Conservation (phyloP, 2,329 filamentous ascomycete genomes). For the Magnaporthiopsis incrustans region DNA sequence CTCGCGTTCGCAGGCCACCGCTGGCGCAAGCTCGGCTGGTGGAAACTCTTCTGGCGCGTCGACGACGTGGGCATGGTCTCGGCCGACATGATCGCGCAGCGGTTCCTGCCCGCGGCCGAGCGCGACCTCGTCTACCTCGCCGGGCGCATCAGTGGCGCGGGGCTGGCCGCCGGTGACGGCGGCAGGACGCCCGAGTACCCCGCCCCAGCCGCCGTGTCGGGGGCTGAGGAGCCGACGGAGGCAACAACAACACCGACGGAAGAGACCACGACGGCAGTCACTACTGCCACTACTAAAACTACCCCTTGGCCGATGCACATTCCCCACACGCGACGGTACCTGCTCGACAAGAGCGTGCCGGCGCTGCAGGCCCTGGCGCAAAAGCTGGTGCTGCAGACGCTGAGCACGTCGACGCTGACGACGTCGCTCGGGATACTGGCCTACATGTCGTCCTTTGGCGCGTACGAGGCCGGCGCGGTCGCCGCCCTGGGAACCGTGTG, state of each 20-base stretch:
- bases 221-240: too few relatives aligned
- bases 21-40: constrained; percentile 83
- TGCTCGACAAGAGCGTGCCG: constrained; percentile 59
- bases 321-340: constrained; percentile 56
- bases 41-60: constrained; percentile 91
- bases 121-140: constrained; percentile 75
- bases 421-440: constrained; percentile 45
- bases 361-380: constrained; percentile 67
- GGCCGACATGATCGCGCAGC: constrained; percentile 65
- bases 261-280: not conserved
- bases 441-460: constrained; percentile 46
- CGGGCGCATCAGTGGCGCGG: constrained; percentile 44
- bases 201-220: not conserved
- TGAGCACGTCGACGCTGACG: constrained; percentile 61
- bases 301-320: constrained; percentile 69
- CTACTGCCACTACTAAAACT: constrained; percentile 1
- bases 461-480: constrained; percentile 56
- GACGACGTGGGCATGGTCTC: constrained; percentile 85
- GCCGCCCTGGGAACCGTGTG: constrained; percentile 53
- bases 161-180: constrained; percentile 8
- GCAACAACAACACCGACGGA: too few relatives aligned
- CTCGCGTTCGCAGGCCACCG: constrained; percentile 65
- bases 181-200: constrained; percentile 6
- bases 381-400: constrained; percentile 64
- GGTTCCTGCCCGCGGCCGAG: constrained; percentile 73